These are phyloP conservation scores for Amylocarpus encephaloides DNA, from an alignment of 2,329 filamentous ascomycete species.

Conservation along the genomic window DNA sequence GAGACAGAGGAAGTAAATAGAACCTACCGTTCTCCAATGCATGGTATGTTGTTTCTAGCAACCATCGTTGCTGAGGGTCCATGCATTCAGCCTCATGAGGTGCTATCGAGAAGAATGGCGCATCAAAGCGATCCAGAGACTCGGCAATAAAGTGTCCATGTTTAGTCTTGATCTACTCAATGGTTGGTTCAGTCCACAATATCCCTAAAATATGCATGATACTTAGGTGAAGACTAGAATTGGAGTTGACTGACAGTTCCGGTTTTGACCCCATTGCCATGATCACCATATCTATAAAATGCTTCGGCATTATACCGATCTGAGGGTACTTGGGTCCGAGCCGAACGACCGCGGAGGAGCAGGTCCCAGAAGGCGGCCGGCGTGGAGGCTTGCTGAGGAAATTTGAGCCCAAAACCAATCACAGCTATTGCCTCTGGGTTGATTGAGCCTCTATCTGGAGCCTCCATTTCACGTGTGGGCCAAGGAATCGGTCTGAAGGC, in stretches of 20 bases:
- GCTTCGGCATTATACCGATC: slow-evolving; percentile 42
- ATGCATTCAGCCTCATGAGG: slow-evolving; percentile 25
- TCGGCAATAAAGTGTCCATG: slow-evolving; percentile 28
- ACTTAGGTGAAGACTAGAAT: too few relatives aligned
- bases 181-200: not conserved
- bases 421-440: not conserved
- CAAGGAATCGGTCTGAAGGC: too few relatives aligned
- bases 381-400: slow-evolving; percentile 42
- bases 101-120: slow-evolving; percentile 15
- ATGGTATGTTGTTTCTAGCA: slow-evolving; percentile 36
- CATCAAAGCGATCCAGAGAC: slow-evolving; percentile 14
- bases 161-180: not conserved
- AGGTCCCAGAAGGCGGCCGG: slow-evolving; percentile 67
- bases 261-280: not conserved
- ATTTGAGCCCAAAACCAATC: slow-evolving; percentile 35
- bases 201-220: too few relatives aligned
- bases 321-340: slow-evolving; percentile 24
- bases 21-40: slow-evolving; percentile 27
- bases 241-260: too few relatives aligned
- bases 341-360: slow-evolving; percentile 65
- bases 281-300: slow-evolving; percentile 17
- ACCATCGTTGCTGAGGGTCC: slow-evolving; percentile 43
- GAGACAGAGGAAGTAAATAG: too few relatives aligned
- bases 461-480: too few relatives aligned
- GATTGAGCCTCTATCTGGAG: too few relatives aligned